Percentiles rank a stretch among this genome's conserved stretches.
Conservation (phyloP, 148 eudicot genomes). For the Dysphania ambrosioides region DNA sequence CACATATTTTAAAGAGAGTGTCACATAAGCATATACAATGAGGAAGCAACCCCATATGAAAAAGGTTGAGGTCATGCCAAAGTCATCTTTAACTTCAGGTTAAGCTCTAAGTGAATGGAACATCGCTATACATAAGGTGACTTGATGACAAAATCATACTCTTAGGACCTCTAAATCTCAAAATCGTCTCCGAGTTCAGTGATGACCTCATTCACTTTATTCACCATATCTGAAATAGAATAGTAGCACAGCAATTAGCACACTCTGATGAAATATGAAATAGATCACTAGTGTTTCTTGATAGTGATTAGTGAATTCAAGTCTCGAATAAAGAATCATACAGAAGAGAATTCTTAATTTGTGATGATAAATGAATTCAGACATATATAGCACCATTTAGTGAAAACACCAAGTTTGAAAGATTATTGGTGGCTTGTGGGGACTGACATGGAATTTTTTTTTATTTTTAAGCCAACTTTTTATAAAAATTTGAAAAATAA, state of each 20-base stretch:
- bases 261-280: neutral
- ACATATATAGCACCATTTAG: neutral
- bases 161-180: constrained; percentile 6
- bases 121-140: constrained; percentile 3
- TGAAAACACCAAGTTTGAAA: neutral
- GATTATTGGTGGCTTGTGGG: neutral
- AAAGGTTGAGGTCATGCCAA: neutral
- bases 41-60: neutral
- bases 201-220: constrained; percentile 65
- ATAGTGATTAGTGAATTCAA: neutral
- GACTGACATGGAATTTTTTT: neutral
- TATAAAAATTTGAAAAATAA: too few species aligned
- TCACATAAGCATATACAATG: too few species aligned
- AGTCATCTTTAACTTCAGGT: neutral
- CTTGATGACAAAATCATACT: neutral
- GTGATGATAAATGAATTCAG: neutral
- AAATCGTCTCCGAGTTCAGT: constrained; percentile 47
- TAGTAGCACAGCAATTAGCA: constrained; percentile 9
- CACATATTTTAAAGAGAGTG: too few species aligned
- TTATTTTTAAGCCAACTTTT: too few species aligned
- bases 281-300: neutral
- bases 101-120: neutral
- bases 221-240: constrained; percentile 52
- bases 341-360: neutral
- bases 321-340: neutral